A percentile compares a stretch with the other conserved stretches of the same genome.
phyloP scores from a whole-genome alignment of 495 filamentous ascomycete species.

The Pseudevernia furfuracea region DNA sequence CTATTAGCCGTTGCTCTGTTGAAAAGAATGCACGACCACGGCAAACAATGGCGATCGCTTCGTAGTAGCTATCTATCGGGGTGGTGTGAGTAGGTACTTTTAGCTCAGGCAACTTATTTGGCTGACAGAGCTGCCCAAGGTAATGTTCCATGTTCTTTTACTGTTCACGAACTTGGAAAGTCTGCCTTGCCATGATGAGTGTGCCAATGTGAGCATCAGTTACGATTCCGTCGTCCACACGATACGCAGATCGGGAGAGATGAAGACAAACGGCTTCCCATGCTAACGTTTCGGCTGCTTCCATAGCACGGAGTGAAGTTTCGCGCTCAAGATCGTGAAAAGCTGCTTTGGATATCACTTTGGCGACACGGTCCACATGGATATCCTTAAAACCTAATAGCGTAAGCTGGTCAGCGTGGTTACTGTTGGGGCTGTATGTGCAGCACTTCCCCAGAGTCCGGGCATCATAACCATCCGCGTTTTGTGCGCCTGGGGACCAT shows the following conservation, averaged over 20 bases:
- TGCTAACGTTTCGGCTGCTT: background rate
- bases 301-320: background rate
- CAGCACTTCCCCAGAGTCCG: background rate
- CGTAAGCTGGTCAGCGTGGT: background rate
- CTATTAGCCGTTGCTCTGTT: background rate
- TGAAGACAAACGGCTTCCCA: background rate
- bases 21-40: background rate
- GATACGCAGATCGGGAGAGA: background rate
- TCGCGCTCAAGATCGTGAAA: background rate
- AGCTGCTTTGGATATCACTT: background rate
- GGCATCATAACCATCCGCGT: background rate
- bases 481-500: background rate
- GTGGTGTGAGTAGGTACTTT: background rate
- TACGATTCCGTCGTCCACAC: background rate
- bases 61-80: background rate
- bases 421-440: background rate
- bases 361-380: background rate
- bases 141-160: background rate
- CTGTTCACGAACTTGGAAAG: background rate
- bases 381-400: background rate
- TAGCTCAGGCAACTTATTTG: background rate
- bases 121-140: background rate
- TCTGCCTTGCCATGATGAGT: background rate
- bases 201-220: background rate
- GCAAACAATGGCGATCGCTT: background rate